Conservation (phyloP, 495 filamentous ascomycete species). For the Oidiodendron maius region DNA sequence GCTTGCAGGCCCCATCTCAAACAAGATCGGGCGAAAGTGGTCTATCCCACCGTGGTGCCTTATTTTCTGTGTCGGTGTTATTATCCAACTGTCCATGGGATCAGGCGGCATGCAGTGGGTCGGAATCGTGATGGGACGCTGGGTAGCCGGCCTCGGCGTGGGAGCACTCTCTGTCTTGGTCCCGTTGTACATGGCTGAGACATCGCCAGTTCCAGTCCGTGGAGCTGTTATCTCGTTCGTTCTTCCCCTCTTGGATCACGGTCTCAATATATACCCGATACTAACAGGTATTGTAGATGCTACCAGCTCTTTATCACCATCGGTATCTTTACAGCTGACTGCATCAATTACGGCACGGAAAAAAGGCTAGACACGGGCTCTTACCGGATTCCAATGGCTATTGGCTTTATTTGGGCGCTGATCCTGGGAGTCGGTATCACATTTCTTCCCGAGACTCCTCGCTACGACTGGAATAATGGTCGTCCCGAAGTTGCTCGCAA, state of each 20-base stretch:
- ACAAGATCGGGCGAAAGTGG: slow-evolving; percentile 64
- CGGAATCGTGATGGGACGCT: slow-evolving; percentile 51
- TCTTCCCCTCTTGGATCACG: slow-evolving; percentile 6
- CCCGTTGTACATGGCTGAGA: slow-evolving; percentile 71
- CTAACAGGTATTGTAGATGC: slow-evolving; percentile 30
- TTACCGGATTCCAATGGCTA: slow-evolving; percentile 77
- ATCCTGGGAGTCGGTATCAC: slow-evolving; percentile 67
- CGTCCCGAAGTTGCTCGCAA: slow-evolving; percentile 55
- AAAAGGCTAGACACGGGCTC: slow-evolving; percentile 45
- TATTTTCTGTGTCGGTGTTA: slow-evolving; percentile 74
- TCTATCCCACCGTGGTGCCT: slow-evolving; percentile 59
- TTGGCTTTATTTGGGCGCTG: slow-evolving; percentile 71
- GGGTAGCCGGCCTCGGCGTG: slow-evolving; percentile 63
- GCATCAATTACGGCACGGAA: slow-evolving; percentile 75
- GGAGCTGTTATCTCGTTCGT: slow-evolving; percentile 54
- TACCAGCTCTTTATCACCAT: slow-evolving; percentile 88
- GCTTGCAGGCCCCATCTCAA: slow-evolving; percentile 59
- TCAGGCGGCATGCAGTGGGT: slow-evolving; percentile 55
- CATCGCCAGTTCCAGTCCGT: slow-evolving; percentile 58
- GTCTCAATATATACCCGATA: no score
- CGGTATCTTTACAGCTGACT: slow-evolving; percentile 77
- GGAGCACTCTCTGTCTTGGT: slow-evolving; percentile 65
- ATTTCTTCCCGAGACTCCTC: slow-evolving; percentile 68
- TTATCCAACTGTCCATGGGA: slow-evolving; percentile 59
- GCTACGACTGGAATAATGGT: slow-evolving; percentile 59